Percentiles rank a stretch among this genome's conserved stretches.
These are phyloP conservation scores for Circinella minor DNA, from an alignment of 371 early-diverging fungal genomes.

Conservation along the genomic window DNA sequence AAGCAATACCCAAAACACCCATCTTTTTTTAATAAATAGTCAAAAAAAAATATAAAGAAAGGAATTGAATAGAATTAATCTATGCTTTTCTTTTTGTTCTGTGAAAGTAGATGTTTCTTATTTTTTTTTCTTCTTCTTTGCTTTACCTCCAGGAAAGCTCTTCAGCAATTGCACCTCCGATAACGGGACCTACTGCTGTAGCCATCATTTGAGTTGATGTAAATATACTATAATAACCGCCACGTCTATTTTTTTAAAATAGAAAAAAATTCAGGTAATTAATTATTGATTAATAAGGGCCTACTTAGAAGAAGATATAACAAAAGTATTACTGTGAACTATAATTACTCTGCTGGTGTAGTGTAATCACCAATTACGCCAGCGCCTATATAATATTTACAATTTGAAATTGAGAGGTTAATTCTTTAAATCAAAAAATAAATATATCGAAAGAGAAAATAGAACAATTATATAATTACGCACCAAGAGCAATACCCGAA, in stretches of 20 bases:
- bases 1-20: constrained; percentile 60
- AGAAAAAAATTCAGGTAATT: not conserved
- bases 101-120: not conserved
- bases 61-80: no score
- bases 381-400: constrained; percentile 16
- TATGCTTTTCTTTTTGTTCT: not conserved
- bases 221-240: constrained; percentile 61
- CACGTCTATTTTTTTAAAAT: constrained; percentile 25
- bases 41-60: no score
- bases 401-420: not conserved
- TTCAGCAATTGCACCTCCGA: constrained; percentile 29
- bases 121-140: not conserved
- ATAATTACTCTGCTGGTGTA: constrained; percentile 49
- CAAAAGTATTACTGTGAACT: not conserved
- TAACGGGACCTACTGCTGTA: constrained; percentile 59
- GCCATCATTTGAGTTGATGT: constrained; percentile 37
- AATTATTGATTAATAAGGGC: not conserved
- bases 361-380: constrained; percentile 56
- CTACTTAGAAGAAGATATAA: no score
- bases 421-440: not conserved
- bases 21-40: constrained; percentile 18
- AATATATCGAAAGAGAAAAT: not conserved
- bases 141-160: constrained; percentile 12
- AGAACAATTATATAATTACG: not conserved
- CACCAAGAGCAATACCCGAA: constrained; percentile 63